phyloP scores from a whole-genome alignment of 1,284 basidiomycete genomes.

The Cryptococcus sp. region DNA sequence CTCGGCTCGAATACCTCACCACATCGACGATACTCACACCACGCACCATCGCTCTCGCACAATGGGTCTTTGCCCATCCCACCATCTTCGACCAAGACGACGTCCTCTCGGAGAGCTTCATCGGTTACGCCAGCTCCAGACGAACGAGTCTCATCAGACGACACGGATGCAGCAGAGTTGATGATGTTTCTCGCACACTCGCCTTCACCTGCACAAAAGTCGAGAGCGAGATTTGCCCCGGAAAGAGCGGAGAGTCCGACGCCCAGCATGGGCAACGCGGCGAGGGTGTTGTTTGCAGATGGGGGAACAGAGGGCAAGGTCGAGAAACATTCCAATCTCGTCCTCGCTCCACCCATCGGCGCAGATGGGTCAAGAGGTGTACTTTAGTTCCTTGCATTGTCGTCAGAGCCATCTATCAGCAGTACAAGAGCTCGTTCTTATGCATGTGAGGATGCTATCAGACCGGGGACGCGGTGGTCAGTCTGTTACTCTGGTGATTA shows the following conservation, averaged over 20 bases:
- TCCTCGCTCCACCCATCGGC: conserved; percentile 26
- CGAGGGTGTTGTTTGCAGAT: conserved; percentile 41
- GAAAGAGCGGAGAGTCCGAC: neutral
- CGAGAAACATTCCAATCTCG: conserved; percentile 23
- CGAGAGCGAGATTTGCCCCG: neutral
- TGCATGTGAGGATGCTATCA: no score
- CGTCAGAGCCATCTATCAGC: no score
- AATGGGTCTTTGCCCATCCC: conserved; percentile 5
- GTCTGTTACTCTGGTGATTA: no score
- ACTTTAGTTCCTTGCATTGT: no score
- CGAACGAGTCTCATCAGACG: conserved; percentile 13
- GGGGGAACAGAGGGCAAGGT: conserved; percentile 4
- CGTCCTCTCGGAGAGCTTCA: conserved; percentile 1
- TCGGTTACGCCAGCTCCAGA: conserved; percentile 1
- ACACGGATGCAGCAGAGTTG: conserved; percentile 42
- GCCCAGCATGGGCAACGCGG: conserved; percentile 19
- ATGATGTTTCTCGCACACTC: conserved; percentile 47
- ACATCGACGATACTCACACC: neutral
- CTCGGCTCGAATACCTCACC: conserved; percentile 21
- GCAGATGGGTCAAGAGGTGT: neutral
- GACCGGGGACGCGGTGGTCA: no score
- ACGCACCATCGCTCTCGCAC: neutral
- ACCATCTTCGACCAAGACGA: neutral
- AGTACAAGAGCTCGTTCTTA: no score
- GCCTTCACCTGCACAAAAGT: conserved; percentile 28